phyloP scores from a whole-genome alignment of 306 rosid genomes.

The Quercus ilex region DNA sequence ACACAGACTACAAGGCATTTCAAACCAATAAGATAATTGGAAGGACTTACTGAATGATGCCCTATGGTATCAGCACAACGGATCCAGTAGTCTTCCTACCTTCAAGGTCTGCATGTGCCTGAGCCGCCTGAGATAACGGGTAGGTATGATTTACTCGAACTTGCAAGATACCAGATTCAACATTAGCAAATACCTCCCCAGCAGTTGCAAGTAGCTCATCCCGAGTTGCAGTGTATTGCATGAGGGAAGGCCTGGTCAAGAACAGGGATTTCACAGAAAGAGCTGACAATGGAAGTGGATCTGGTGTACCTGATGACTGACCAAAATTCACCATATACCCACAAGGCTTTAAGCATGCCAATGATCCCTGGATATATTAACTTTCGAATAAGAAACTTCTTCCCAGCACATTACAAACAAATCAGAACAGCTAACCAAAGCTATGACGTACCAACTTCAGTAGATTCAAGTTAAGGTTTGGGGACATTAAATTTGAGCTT shows the following conservation, averaged over 20 bases:
- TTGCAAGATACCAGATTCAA: conserved; percentile 52
- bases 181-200: conserved; percentile 64
- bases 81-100: conserved; percentile 77
- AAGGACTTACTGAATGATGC: neutral
- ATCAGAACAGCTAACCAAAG: neutral
- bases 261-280: conserved; percentile 63
- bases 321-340: conserved; percentile 90
- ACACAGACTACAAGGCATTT: neutral
- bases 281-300: conserved; percentile 76
- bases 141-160: conserved; percentile 82
- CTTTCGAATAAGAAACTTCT: neutral
- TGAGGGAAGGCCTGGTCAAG: conserved; percentile 76
- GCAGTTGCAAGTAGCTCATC: conserved; percentile 72
- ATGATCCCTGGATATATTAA: conserved; percentile 58
- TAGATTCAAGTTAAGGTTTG: neutral
- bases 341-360: conserved; percentile 62
- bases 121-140: conserved; percentile 71
- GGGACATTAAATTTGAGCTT: too few species aligned
- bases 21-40: neutral
- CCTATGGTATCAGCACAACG: conserved; percentile 68
- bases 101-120: conserved; percentile 82
- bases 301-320: conserved; percentile 88
- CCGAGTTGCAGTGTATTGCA: conserved; percentile 55
- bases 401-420: neutral
- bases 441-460: neutral